Evolutionary conservation across 163 green algal species (phyloP), one percentile per base, ranked within the genome.

Genomic region (Volvox carteri): DNA sequence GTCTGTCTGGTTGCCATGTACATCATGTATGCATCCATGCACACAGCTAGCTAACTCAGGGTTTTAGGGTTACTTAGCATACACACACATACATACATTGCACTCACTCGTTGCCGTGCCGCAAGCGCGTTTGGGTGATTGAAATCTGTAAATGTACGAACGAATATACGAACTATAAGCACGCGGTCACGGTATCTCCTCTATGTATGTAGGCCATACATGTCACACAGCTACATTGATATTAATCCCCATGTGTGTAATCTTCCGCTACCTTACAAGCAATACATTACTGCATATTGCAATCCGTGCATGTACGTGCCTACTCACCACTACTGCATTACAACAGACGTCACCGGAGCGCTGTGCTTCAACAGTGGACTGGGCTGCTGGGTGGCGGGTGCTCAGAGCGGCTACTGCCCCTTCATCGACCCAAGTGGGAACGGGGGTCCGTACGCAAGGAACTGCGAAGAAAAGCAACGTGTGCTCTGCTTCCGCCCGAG

Each of bases 301-400:
- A 30, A 68, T 30, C 23, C 16, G 11, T 68, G 18, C 14, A 14
- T 30, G 6, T 68, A 11, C 6, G 14, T 68, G 16, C 12, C 12
- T 68, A 30, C 14, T 68, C 11, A n/a, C 58, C 58, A 11, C 58
- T 30, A 6, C 58, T 68, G 14, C 16, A 35, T 39, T 28, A 33
- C 35, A 4, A 21, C 77, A 85, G 77, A 37, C 4, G 33, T 37
- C 18, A 54, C 37, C 33, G 33, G 35, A 0, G 46, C 35, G 52
- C 33, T 74, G 35, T 85, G 77, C 19, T 56, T 30, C 37, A 37
- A 58, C 2, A 85, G 60, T 37, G 78, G 56, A 14, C 44, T 46
- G 62, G 79, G 79, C n/a, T 86, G 79, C 79, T 86, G 79, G 79
- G 28, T 78, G 4, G 42, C 37, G 41, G 79, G 62, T n/a, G 3